These are phyloP conservation scores for Wolfiporia cocos DNA, from an alignment of 1,284 basidiomycete species.

Conservation along the genomic window DNA sequence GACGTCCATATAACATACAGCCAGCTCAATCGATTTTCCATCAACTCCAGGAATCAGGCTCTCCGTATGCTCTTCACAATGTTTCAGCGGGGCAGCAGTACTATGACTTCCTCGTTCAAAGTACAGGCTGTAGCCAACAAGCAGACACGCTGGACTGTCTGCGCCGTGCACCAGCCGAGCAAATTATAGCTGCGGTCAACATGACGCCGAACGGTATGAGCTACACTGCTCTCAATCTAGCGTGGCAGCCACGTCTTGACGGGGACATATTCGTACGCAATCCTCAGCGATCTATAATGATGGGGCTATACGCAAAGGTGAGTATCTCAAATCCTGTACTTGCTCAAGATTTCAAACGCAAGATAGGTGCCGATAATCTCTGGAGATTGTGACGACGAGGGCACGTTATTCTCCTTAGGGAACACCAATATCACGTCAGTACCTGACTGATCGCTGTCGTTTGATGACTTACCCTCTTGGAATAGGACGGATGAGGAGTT, in stretches of 20 bases:
- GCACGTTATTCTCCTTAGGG: slow-evolving; percentile 25
- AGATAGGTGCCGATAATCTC: slow-evolving; percentile 2
- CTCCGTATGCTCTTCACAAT: too few species aligned
- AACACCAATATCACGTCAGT: slow-evolving; percentile 17
- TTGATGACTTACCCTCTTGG: too few species aligned
- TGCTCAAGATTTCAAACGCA: too few species aligned
- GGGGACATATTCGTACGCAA: too few species aligned
- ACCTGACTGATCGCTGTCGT: too few species aligned
- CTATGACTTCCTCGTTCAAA: slow-evolving; percentile 28
- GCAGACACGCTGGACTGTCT: slow-evolving; percentile 36
- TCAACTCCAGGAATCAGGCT: slow-evolving; percentile 25
- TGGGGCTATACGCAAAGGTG: slow-evolving; percentile 22
- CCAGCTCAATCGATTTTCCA: background rate
- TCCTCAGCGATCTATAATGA: slow-evolving; percentile 21
- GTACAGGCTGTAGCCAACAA: slow-evolving; percentile 25
- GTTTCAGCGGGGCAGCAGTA: slow-evolving; percentile 27
- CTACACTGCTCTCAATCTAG: slow-evolving; percentile 14
- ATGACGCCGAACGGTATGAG: slow-evolving; percentile 13
- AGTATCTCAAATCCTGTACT: background rate
- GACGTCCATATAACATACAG: background rate
- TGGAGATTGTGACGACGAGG: slow-evolving; percentile 29
- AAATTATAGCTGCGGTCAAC: slow-evolving; percentile 26
- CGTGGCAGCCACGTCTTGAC: slow-evolving; percentile 31
- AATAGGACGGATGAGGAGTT: slow-evolving; percentile 12
- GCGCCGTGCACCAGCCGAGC: slow-evolving; percentile 26